Evolutionary conservation across 192 early-diverging fungal species (phyloP).

Genomic region (Backusella psychrophila): DNA sequence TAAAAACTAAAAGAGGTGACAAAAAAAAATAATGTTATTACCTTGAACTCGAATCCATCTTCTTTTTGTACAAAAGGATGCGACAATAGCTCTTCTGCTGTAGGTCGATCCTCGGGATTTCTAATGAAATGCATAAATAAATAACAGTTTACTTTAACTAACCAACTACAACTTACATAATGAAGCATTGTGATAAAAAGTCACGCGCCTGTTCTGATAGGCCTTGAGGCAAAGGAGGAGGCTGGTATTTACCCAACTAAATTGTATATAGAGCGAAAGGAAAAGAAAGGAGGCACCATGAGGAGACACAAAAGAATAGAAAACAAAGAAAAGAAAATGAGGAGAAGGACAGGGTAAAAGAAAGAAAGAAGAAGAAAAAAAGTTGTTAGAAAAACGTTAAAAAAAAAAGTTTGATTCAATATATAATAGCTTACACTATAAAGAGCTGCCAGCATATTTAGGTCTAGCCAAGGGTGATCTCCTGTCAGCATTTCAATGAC

Average conservation of each 20-base stretch:
- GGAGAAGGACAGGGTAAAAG: background rate
- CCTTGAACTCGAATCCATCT: constrained; percentile 50
- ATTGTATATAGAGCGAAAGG: background rate
- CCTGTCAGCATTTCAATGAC: constrained; percentile 97
- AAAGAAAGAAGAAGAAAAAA: background rate
- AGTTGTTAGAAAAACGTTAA: background rate
- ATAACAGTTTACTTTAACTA: background rate
- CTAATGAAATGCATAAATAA: background rate
- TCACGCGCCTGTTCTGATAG: constrained; percentile 65
- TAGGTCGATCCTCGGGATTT: constrained; percentile 75
- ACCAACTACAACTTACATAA: constrained; percentile 46
- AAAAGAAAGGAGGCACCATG: background rate
- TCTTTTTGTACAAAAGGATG: constrained; percentile 71
- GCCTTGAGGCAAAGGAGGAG: constrained; percentile 77
- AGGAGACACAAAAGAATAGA: background rate
- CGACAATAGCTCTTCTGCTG: constrained; percentile 66
- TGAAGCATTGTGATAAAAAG: constrained; percentile 80
- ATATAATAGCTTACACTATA: constrained; percentile 46
- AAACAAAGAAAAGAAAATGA: background rate
- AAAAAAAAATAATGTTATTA: constrained; percentile 9
- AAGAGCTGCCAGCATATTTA: constrained; percentile 50
- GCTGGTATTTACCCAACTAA: constrained; percentile 61
- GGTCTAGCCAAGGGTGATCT: constrained; percentile 68
- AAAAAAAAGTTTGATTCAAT: constrained; percentile 32
- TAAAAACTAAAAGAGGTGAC: background rate